phyloP scores from a whole-genome alignment of 805 yeast genomes.

The Nakazawaea wyomingensis region DNA sequence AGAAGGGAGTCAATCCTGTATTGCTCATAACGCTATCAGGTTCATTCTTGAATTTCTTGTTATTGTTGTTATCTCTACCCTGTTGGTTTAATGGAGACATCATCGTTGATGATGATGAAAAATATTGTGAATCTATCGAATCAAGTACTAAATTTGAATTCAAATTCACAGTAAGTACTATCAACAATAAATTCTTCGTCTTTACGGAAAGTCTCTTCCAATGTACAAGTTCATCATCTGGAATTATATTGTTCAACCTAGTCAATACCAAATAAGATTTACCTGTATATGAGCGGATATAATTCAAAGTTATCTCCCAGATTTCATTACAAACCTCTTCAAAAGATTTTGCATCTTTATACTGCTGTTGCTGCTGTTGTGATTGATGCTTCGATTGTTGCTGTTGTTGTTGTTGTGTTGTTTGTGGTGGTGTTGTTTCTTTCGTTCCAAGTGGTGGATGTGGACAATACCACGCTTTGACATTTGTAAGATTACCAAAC shows the following conservation, averaged over 20 bases:
- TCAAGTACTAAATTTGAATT: slow-evolving; percentile 40
- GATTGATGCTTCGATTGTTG: too few relatives aligned
- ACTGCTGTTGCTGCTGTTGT: slow-evolving; percentile 4
- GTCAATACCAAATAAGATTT: slow-evolving; percentile 64
- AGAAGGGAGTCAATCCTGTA: slow-evolving; percentile 11
- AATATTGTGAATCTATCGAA: not conserved
- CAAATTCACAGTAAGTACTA: slow-evolving; percentile 65
- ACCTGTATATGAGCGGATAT: slow-evolving; percentile 40
- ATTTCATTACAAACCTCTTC: slow-evolving; percentile 61
- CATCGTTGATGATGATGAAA: not conserved
- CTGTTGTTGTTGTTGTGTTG: slow-evolving; percentile 6
- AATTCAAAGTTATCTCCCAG: slow-evolving; percentile 51
- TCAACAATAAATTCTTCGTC: slow-evolving; percentile 49
- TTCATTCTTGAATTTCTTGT: not conserved
- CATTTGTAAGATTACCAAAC: slow-evolving; percentile 55
- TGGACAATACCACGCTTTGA: slow-evolving; percentile 56
- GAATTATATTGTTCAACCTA: slow-evolving; percentile 65
- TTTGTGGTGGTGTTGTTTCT: slow-evolving; percentile 1
- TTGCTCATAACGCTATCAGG: slow-evolving; percentile 7
- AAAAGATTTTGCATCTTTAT: slow-evolving; percentile 24
- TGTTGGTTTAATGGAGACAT: not conserved
- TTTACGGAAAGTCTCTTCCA: slow-evolving; percentile 71
- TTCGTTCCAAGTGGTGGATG: slow-evolving; percentile 8
- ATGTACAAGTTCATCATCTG: slow-evolving; percentile 76
- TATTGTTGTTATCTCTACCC: not conserved